Evolutionary conservation across 2,329 filamentous ascomycete genomes (phyloP).

Genomic region (Lasiodiplodia sp.): DNA sequence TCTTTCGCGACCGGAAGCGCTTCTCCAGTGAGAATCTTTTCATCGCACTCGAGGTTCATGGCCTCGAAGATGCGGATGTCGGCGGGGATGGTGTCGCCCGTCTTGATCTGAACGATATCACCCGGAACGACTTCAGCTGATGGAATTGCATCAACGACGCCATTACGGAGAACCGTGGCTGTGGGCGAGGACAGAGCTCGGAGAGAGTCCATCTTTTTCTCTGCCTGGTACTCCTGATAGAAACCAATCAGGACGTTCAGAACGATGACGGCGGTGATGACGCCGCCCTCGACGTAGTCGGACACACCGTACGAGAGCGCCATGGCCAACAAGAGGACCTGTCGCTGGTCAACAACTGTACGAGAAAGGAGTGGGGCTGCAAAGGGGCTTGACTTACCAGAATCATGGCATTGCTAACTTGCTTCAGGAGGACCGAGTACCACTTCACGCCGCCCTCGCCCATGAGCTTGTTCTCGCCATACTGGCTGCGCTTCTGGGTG

Average conservation of each 20-base stretch:
- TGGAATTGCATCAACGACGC: conserved; percentile 45
- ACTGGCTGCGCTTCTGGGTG: conserved; percentile 31
- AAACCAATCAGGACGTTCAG: conserved; percentile 73
- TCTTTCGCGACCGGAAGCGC: conserved; percentile 73
- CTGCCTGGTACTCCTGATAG: conserved; percentile 51
- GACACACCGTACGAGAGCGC: conserved; percentile 69
- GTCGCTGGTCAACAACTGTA: background rate
- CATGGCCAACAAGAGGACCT: conserved; percentile 80
- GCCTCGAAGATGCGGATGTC: conserved; percentile 69
- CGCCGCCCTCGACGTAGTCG: conserved; percentile 70
- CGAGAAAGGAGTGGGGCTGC: background rate
- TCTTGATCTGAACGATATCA: conserved; percentile 48
- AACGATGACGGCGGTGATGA: conserved; percentile 69
- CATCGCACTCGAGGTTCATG: conserved; percentile 79
- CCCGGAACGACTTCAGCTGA: conserved; percentile 49
- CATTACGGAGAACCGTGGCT: conserved; percentile 47
- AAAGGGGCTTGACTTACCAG: conserved; percentile 37
- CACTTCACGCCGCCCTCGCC: conserved; percentile 35
- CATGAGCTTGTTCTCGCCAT: conserved; percentile 37
- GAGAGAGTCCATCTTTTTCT: conserved; percentile 52
- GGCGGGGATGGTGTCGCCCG: conserved; percentile 71
- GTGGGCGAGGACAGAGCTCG: conserved; percentile 50
- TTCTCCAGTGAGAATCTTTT: conserved; percentile 77
- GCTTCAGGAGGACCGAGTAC: conserved; percentile 41
- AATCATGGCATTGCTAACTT: conserved; percentile 49